phyloP scores from a whole-genome alignment of 345 rosid species.

The Nephelium lappaceum region DNA sequence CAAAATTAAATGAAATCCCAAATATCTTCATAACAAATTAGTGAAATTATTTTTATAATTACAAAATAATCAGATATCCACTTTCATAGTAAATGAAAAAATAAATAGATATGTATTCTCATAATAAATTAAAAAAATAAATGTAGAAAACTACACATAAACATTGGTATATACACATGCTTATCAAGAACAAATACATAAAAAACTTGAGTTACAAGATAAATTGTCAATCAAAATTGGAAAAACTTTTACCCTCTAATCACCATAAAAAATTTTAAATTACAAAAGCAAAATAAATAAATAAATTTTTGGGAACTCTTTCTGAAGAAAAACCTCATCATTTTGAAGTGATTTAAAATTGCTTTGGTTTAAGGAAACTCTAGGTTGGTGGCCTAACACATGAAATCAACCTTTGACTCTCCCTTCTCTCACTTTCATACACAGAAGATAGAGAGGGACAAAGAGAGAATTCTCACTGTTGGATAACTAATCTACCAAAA shows the following conservation, averaged over 20 bases:
- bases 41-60: too few relatives aligned
- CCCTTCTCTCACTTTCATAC: not conserved
- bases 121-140: too few relatives aligned
- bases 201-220: too few relatives aligned
- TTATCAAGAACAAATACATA: too few relatives aligned
- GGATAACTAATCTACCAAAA: conserved; percentile 32
- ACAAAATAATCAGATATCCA: too few relatives aligned
- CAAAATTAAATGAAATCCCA: not conserved
- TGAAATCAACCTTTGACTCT: conserved; percentile 24
- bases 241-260: not conserved
- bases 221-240: not conserved
- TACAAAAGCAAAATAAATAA: not conserved
- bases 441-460: not conserved
- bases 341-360: not conserved
- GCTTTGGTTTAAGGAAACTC: not conserved
- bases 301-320: not conserved
- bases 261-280: too few relatives aligned
- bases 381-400: conserved; percentile 40
- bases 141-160: too few relatives aligned
- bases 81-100: too few relatives aligned
- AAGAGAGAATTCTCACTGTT: not conserved
- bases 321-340: not conserved
- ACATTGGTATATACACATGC: too few relatives aligned
- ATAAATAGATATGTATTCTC: too few relatives aligned
- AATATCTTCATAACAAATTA: not conserved